Evolutionary conservation across 2,329 filamentous ascomycete genomes (phyloP).

Genomic region (Clonostachys byssicola): DNA sequence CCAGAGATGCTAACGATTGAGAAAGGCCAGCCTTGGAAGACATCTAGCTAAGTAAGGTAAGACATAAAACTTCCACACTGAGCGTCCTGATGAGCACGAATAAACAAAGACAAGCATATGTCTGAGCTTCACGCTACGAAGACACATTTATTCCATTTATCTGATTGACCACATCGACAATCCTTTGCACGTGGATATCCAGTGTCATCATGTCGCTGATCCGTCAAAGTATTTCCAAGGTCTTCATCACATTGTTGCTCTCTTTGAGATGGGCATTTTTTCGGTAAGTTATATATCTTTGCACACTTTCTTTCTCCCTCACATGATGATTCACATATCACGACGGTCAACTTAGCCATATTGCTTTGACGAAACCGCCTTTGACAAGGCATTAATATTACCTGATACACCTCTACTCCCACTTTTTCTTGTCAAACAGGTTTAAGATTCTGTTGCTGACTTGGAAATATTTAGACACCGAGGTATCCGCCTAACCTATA

Average conservation of each 20-base stretch:
- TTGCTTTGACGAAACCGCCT: conserved; percentile 39
- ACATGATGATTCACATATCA: conserved; percentile 40
- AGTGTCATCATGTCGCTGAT: conserved; percentile 1
- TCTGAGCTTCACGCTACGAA: conserved; percentile 65
- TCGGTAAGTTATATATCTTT: too few species aligned
- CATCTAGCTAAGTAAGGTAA: too few species aligned
- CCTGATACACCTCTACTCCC: conserved; percentile 12
- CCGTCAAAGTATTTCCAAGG: too few species aligned
- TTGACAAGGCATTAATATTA: conserved; percentile 33
- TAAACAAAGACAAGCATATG: conserved; percentile 93
- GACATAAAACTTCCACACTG: too few species aligned
- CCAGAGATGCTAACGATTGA: too few species aligned
- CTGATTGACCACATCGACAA: conserved; percentile 1
- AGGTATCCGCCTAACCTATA: too few species aligned
- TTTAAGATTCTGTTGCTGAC: too few species aligned
- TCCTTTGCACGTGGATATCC: conserved; percentile 11
- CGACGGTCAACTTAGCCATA: conserved; percentile 45
- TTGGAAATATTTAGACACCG: too few species aligned
- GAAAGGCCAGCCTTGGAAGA: too few species aligned
- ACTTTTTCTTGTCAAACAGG: too few species aligned
- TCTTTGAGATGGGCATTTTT: too few species aligned
- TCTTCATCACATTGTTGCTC: too few species aligned
- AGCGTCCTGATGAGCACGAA: conserved; percentile 74
- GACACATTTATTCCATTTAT: conserved; percentile 25
- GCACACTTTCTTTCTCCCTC: background rate